Conservation (phyloP, 441 rosid genomes). For the Croton setiger region DNA sequence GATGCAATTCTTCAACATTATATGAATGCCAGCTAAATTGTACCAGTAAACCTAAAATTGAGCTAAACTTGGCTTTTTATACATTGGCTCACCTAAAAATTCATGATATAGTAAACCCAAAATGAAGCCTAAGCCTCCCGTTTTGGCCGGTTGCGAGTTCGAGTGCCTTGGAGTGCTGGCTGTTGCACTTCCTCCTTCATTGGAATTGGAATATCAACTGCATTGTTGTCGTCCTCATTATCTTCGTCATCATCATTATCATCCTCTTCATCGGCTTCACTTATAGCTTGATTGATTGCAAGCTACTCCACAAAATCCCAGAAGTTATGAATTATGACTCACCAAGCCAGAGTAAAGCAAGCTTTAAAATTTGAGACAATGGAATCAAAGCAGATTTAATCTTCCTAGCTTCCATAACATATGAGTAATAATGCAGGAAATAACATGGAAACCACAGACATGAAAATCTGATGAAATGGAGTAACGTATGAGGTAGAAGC, state of each 20-base stretch:
- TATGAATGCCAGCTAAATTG: neutral
- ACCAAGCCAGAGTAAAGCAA: neutral
- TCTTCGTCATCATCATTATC: slow-evolving; percentile 31
- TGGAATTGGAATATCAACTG: slow-evolving; percentile 23
- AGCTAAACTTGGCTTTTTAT: neutral
- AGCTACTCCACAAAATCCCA: slow-evolving; percentile 38
- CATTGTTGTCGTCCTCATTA: slow-evolving; percentile 22
- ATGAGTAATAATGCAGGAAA: neutral
- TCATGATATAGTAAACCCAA: neutral
- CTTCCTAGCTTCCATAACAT: neutral
- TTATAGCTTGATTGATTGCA: slow-evolving; percentile 55
- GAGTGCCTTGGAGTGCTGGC: slow-evolving; percentile 40
- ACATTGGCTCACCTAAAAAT: neutral
- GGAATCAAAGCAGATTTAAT: neutral
- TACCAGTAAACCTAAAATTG: neutral
- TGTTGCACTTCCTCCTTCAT: slow-evolving; percentile 45
- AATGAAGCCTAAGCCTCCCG: slow-evolving; percentile 40
- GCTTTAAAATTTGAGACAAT: neutral
- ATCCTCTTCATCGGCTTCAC: slow-evolving; percentile 42
- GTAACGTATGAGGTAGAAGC: neutral
- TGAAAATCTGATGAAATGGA: neutral
- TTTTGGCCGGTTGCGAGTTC: slow-evolving; percentile 72
- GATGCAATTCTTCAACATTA: neutral
- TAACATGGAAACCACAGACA: no score
- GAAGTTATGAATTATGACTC: neutral